Evolutionary conservation across 2,329 filamentous ascomycete species (phyloP).

Genomic region (Blastomyces silverae): DNA sequence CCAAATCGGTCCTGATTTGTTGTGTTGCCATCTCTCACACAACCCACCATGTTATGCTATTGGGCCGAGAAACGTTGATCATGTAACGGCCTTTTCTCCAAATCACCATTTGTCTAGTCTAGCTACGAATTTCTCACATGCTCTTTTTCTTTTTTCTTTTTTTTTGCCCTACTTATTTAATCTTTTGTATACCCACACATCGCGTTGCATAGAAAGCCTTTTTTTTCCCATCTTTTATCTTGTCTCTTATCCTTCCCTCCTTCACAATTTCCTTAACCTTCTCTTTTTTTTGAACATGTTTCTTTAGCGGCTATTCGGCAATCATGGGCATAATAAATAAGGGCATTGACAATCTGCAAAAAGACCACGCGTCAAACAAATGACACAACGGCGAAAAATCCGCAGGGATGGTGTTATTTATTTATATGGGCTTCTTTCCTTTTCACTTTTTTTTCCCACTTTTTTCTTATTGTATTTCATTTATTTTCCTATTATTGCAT

Average conservation of each 20-base stretch:
- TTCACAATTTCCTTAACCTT: not conserved
- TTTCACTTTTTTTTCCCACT: not conserved
- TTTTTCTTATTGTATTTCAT: not conserved
- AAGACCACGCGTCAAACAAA: not conserved
- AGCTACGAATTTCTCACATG: not conserved
- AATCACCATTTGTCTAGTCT: not conserved
- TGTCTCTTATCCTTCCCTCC: not conserved
- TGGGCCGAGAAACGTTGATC: not conserved
- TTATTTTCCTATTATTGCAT: not conserved
- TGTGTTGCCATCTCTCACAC: not conserved
- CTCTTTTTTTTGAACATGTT: not conserved
- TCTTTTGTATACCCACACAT: conserved; percentile 13
- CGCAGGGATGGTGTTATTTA: conserved; percentile 7
- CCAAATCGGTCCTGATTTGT: not conserved
- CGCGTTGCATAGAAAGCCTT: conserved; percentile 7
- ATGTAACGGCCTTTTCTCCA: not conserved
- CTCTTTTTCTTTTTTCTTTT: not conserved
- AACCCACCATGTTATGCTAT: conserved; percentile 1
- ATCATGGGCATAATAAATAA: not conserved
- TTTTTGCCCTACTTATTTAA: not conserved
- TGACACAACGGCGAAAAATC: not conserved
- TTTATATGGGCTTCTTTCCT: not conserved
- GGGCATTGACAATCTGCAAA: not conserved
- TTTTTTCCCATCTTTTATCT: not conserved
- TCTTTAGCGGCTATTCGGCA: not conserved